Conservation (phyloP, 1,284 basidiomycete species). For the Austroboletus niveus region DNA sequence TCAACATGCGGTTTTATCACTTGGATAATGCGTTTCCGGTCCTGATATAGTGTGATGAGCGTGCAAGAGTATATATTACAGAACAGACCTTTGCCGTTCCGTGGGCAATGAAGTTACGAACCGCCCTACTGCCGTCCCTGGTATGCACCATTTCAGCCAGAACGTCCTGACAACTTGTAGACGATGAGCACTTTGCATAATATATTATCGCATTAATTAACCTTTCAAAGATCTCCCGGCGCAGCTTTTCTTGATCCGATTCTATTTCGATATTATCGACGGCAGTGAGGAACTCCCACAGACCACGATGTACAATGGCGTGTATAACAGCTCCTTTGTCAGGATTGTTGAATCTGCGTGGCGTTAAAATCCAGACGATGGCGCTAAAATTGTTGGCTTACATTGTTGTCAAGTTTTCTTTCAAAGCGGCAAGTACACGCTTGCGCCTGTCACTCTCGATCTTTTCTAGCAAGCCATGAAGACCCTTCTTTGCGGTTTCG, state of each 20-base stretch:
- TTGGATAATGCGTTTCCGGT: conserved; percentile 87
- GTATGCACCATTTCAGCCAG: conserved; percentile 91
- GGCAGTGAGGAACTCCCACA: conserved; percentile 74
- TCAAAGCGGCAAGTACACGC: conserved; percentile 65
- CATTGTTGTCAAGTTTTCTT: conserved; percentile 76
- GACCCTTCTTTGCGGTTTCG: conserved; percentile 60
- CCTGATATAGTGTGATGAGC: conserved; percentile 40
- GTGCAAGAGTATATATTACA: not conserved
- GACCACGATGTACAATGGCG: conserved; percentile 78
- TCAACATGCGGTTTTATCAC: conserved; percentile 82
- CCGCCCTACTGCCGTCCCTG: conserved; percentile 83
- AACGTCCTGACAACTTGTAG: conserved; percentile 69
- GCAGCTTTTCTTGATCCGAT: conserved; percentile 54
- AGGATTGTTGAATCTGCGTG: conserved; percentile 76
- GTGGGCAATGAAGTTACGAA: conserved; percentile 77
- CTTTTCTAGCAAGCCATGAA: conserved; percentile 65
- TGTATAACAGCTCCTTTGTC: conserved; percentile 86
- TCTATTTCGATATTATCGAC: conserved; percentile 53
- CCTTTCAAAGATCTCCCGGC: conserved; percentile 27
- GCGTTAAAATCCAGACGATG: not conserved
- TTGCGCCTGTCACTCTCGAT: conserved; percentile 61
- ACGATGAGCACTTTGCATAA: conserved; percentile 4
- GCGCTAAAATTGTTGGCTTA: conserved; percentile 38
- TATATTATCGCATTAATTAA: not conserved
- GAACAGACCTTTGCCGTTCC: conserved; percentile 72